Base-by-base conservation (phyloP, 768 basidiomycete genomes). In the Panaeolus cyanescens region DNA sequence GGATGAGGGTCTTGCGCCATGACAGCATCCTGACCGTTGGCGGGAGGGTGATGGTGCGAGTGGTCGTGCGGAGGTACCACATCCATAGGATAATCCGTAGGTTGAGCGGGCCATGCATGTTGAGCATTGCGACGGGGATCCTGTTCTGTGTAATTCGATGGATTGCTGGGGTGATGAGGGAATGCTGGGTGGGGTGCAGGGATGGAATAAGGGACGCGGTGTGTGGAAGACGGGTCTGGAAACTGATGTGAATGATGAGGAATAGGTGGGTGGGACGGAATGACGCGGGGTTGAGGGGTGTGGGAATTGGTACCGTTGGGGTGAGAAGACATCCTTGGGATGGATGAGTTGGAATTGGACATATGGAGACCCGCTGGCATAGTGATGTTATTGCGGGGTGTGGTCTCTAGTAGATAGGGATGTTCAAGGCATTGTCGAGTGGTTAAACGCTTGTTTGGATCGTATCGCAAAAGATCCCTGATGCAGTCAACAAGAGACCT, bases 401-500 rank as follows among this genome's bases (percentile, higher is more conserved):
- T 78, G 12, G 91, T 93, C 75, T 97, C 93, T 61, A 83, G 83
- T 59, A 98, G 86, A 79, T 99, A 99, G 13, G 87, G 81, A 72
- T 98, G 95, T 32, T 94, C 85, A 63, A 97, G 78, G 72, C 95
- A 96, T 71, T 96, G 86, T 54, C 83, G 83, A 60, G 93, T 91
- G 1, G 95, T 97, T 54, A 98, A 80, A 30, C 97, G 90, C 54
- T 83, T 80, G 37, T 88, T 87, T 25, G 97, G 96, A 68, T 99
- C 93, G 76, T 97, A 99, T 68, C 88, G 91, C 62, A 99, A 85
- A 15, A 98, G 81, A 70, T 96, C 93, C 54, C 87, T 83, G 70
- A 99, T 97, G 75, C 94, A 96, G 69, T 97, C 89, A 69, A 99
- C 80, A 55, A 99, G 81, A 32, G 86, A 92, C 56, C 82, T 75